Percentiles rank a stretch among this genome's conserved stretches.
Conservation (phyloP, 129 eudicot genomes). For the Heracleum sosnowskyi region DNA sequence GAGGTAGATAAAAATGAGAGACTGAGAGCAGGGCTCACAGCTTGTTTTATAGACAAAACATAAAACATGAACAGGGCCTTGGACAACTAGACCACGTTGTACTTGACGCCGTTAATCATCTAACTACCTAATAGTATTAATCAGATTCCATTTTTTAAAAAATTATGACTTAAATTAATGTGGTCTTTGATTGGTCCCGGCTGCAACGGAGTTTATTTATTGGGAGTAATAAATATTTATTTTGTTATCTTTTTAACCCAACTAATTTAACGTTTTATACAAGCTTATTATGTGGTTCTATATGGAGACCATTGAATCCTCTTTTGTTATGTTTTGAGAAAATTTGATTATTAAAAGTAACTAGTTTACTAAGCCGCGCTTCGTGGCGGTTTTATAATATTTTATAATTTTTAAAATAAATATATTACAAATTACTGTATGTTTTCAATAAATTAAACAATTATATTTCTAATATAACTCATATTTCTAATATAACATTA, state of each 20-base stretch:
- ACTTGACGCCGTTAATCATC: slow-evolving; percentile 4
- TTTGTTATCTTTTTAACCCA: neutral
- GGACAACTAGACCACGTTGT: neutral
- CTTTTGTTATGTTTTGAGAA: neutral
- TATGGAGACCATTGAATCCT: neutral
- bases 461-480: too few relatives aligned
- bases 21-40: slow-evolving; percentile 22
- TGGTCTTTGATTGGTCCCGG: neutral
- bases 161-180: neutral
- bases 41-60: slow-evolving; percentile 41
- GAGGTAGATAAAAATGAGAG: neutral
- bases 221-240: neutral
- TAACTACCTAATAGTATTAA: neutral
- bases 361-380: too few relatives aligned
- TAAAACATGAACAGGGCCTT: neutral
- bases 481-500: too few relatives aligned
- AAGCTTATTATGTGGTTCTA: neutral
- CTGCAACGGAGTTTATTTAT: neutral
- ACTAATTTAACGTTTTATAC: neutral
- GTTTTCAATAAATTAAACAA: too few relatives aligned
- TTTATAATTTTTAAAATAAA: too few relatives aligned
- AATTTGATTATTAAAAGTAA: too few relatives aligned
- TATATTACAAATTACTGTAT: too few relatives aligned
- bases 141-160: neutral
- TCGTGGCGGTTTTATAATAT: too few relatives aligned